phyloP scores from a whole-genome alignment of 2,329 filamentous ascomycete species.

The Talaromyces albobiverticillius region DNA sequence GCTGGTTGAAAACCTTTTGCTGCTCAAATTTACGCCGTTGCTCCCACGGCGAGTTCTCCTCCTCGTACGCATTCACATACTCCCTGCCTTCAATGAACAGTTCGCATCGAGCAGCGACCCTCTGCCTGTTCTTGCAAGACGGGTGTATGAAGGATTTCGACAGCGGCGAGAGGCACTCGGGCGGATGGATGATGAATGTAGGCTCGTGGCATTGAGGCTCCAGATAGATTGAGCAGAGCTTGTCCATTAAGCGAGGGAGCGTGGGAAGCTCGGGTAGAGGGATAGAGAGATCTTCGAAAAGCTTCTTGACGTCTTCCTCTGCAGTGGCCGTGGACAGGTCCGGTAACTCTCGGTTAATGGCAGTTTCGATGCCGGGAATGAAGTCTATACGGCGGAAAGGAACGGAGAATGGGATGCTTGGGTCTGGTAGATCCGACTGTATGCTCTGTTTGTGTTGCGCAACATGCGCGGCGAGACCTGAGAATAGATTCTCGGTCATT shows the following conservation, averaged over 20 bases:
- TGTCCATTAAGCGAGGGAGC: slow-evolving; percentile 73
- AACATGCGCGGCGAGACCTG: slow-evolving; percentile 55
- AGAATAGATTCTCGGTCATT: slow-evolving; percentile 71
- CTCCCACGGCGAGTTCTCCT: slow-evolving; percentile 88
- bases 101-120: slow-evolving; percentile 77
- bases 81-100: slow-evolving; percentile 79
- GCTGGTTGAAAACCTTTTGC: slow-evolving; percentile 49
- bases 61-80: slow-evolving; percentile 95
- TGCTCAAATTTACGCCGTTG: slow-evolving; percentile 79
- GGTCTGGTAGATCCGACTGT: slow-evolving; percentile 43
- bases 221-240: slow-evolving; percentile 70
- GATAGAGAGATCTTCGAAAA: slow-evolving; percentile 54
- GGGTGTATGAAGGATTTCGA: slow-evolving; percentile 80
- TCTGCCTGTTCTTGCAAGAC: slow-evolving; percentile 56
- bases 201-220: slow-evolving; percentile 72
- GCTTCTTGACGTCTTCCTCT: slow-evolving; percentile 53
- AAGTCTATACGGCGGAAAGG: slow-evolving; percentile 71
- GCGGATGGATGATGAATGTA: slow-evolving; percentile 85
- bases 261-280: slow-evolving; percentile 52
- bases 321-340: slow-evolving; percentile 58
- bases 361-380: slow-evolving; percentile 71
- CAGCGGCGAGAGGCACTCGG: slow-evolving; percentile 84
- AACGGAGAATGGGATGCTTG: slow-evolving; percentile 56
- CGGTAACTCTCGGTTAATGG: slow-evolving; percentile 64
- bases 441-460: slow-evolving; percentile 39